Conservation (phyloP, 2,329 filamentous ascomycete genomes). For the Ramularia collo-cygni region DNA sequence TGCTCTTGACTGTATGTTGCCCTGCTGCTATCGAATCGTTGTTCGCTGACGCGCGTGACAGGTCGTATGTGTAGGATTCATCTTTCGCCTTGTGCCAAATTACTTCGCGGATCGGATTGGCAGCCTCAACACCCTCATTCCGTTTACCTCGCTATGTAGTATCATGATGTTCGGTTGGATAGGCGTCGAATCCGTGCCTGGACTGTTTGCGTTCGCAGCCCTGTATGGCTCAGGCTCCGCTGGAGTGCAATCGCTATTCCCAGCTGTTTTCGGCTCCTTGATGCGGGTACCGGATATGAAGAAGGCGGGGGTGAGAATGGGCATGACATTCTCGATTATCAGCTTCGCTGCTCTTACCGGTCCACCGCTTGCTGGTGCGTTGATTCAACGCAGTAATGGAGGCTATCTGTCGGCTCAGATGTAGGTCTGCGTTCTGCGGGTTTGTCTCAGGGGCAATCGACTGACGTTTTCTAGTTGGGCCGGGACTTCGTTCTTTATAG, state of each 20-base stretch:
- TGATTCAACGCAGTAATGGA: slow-evolving; percentile 37
- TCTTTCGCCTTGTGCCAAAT: slow-evolving; percentile 48
- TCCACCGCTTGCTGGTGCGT: slow-evolving; percentile 41
- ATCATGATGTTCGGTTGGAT: slow-evolving; percentile 52
- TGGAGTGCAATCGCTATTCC: slow-evolving; percentile 42
- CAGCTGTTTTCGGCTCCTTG: slow-evolving; percentile 36
- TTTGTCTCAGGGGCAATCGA: background rate
- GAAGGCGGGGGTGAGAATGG: slow-evolving; percentile 42
- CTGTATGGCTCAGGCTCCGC: slow-evolving; percentile 41
- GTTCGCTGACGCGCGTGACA: too few relatives aligned
- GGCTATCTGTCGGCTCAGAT: slow-evolving; percentile 41
- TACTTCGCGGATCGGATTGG: slow-evolving; percentile 51
- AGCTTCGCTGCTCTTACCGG: slow-evolving; percentile 41
- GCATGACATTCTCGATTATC: slow-evolving; percentile 43
- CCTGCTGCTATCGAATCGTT: too few relatives aligned
- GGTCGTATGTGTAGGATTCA: slow-evolving; percentile 51
- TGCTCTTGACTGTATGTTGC: slow-evolving; percentile 53
- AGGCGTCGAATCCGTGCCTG: slow-evolving; percentile 36
- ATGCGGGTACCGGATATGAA: slow-evolving; percentile 38
- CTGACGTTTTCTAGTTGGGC: slow-evolving; percentile 27
- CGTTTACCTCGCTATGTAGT: slow-evolving; percentile 41
- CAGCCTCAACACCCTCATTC: slow-evolving; percentile 51
- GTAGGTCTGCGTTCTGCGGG: slow-evolving; percentile 4
- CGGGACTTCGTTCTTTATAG: slow-evolving; percentile 28
- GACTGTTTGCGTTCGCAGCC: slow-evolving; percentile 39